A percentile compares a stretch with the other conserved stretches of the same genome.
Evolutionary conservation across 2,329 filamentous ascomycete species (phyloP).

Genomic region (Fusarium sp.): DNA sequence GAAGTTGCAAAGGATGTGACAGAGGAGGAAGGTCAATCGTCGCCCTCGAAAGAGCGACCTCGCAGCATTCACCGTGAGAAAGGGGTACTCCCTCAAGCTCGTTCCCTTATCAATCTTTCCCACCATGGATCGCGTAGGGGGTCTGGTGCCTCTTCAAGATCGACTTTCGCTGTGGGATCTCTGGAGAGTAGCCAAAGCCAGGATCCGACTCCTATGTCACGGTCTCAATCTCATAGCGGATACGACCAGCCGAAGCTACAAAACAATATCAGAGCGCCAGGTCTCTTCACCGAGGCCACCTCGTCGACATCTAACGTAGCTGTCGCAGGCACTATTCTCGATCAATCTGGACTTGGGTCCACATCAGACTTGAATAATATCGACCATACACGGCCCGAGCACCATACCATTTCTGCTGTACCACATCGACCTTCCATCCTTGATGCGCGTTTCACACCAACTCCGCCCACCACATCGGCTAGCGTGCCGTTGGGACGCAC

Average conservation of each 20-base stretch:
- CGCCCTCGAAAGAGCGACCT: constrained; percentile 21
- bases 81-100: constrained; percentile 39
- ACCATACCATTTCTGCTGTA: constrained; percentile 45
- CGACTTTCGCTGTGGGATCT: constrained; percentile 41
- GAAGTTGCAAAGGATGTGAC: constrained; percentile 15
- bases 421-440: constrained; percentile 47
- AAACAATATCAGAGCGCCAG: constrained; percentile 37
- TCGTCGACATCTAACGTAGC: constrained; percentile 58
- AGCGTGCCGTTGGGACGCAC: constrained; percentile 66
- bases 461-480: constrained; percentile 60
- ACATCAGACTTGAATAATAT: constrained; percentile 48
- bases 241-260: constrained; percentile 41
- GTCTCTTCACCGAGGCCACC: constrained; percentile 53
- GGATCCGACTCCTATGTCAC: constrained; percentile 47
- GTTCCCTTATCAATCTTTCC: constrained; percentile 44
- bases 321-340: constrained; percentile 59
- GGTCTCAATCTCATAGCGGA: constrained; percentile 51
- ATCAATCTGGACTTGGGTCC: constrained; percentile 52
- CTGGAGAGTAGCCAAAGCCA: constrained; percentile 37
- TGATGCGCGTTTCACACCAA: constrained; percentile 61
- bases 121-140: constrained; percentile 38
- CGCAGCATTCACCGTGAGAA: constrained; percentile 28
- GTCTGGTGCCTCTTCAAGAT: constrained; percentile 42
- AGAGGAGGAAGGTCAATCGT: constrained; percentile 13
- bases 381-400: constrained; percentile 34